phyloP scores from a whole-genome alignment of 352 stramenopile species.

The Phytophthora ramorum region DNA sequence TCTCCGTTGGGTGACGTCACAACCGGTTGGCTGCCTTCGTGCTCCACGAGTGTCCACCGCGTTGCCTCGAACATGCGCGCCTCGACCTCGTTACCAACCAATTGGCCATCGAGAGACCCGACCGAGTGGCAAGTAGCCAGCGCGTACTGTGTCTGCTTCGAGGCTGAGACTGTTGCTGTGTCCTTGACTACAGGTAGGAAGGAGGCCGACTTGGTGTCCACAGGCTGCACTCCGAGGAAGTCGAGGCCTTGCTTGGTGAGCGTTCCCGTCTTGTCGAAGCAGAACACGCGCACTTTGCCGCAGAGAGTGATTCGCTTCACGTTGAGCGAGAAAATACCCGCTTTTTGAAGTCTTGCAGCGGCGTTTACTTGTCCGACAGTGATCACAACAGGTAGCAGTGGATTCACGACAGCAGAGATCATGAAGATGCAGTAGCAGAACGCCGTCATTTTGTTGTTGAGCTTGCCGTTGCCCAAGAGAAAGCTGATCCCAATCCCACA shows the following conservation, averaged over 20 bases:
- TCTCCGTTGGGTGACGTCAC: constrained; percentile 31
- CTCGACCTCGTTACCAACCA: constrained; percentile 86
- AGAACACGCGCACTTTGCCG: constrained; percentile 84
- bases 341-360: constrained; percentile 56
- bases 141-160: constrained; percentile 29
- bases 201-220: constrained; percentile 15
- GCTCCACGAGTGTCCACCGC: constrained; percentile 43
- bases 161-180: not conserved
- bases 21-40: constrained; percentile 20
- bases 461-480: constrained; percentile 47
- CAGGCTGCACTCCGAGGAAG: constrained; percentile 50
- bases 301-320: constrained; percentile 74
- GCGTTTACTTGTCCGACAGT: constrained; percentile 80
- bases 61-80: constrained; percentile 70
- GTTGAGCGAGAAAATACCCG: constrained; percentile 75
- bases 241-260: constrained; percentile 86
- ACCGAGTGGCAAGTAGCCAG: constrained; percentile 80
- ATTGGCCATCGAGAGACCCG: constrained; percentile 42
- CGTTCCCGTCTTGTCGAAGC: constrained; percentile 91
- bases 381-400: constrained; percentile 81
- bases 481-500: constrained; percentile 58
- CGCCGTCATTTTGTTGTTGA: constrained; percentile 62
- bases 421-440: constrained; percentile 73
- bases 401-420: constrained; percentile 63
- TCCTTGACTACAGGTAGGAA: constrained; percentile 33